Evolutionary conservation across 2,329 filamentous ascomycete species (phyloP), one percentile per base, ranked within the genome.

Genomic region (Fusarium chuoi): DNA sequence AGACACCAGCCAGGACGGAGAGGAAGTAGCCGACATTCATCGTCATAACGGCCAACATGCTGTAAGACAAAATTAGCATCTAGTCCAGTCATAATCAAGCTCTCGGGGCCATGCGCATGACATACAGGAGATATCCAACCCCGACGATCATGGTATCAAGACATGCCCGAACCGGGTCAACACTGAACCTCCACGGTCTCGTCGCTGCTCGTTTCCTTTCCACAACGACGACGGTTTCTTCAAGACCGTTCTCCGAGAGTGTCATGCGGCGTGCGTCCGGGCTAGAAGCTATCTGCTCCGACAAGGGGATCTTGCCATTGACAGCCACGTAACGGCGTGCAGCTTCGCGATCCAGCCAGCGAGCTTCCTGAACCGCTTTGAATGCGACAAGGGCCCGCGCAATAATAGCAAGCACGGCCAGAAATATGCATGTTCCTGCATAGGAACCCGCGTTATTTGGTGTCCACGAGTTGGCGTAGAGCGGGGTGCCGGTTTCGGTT

Each of bases 41-140:
- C 3, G 93, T 95, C 94, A 96, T 98, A 79, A 97, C 93, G 20
- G 93, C 94, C 84, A 98, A 85, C 95, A 98, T 98, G 68, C 95
- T 98, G 59, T 11, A n/a, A 17, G n/a, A 22, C 8, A 36, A 14
- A 13, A 26, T 74, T 66, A 46, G 56, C 61, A 52, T 65, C 57
- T 26, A 69, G 52, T 28, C 11, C 17, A 14, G 6, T 3, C 4
- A 36, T 26, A 20, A 17, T 41, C 20, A 26, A 35, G 14, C n/a
- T 30, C 7, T 28, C 46, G 11, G 20, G 20, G 4, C 9, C 6
- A 17, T 24, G 30, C 7, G 36, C 5, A 57, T 13, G 39, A 90
- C 94, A 88, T 84, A 97, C 95, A 98, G 90, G 38, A 98, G 84
- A 83, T 97, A 98, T 18, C 92, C 93, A 49, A 97, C 89, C 13